Base-by-base conservation (phyloP, 73 alveolate species). In the Stentor roeselii region DNA sequence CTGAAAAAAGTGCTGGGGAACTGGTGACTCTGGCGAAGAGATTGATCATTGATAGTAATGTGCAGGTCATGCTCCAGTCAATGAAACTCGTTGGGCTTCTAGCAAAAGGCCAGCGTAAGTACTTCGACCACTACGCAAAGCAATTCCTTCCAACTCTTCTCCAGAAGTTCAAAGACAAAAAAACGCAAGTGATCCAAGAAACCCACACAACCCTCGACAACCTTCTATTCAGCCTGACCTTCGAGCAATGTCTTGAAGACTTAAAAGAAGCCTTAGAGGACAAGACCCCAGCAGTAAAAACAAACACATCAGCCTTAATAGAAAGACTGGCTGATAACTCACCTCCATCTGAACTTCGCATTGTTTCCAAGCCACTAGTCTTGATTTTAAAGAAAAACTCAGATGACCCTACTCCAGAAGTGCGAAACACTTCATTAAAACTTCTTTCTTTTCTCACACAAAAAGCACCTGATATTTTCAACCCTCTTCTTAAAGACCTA, bases 211-310 rank as follows among this genome's bases (percentile, higher is more conserved):
- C 90, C 36, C 59, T 84, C 3, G 89, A 91, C 3, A 61, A 60
- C 40, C 59, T 88, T 42, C 37, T 84, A 35, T 2, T 36, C 34
- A 87, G 94, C 83, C 74, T 88, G 21, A 58, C 42, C 2, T 21
- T 76, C 6, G 84, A 76, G 37, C 75, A 76, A 27, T 15, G 60
- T 11, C 2, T 91, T 3, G 96, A 88, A 78, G 87, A 85, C 32
- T 6, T 91, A 14, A 31, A 38, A 37, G 85, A 36, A 30, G 83
- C 87, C 15, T 75, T 86, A 34, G 39, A 60, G 15, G 92, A 91
- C 75, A 91, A 88, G 59, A 88, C 90, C 31, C 94, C 96, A 4
- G n/a, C 87, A 0, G 87, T 88, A 4, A 90, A 88, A 40, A 88
- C 78, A 40, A 76, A 85, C 21, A 75, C 92, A 3, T 83, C 78